Evolutionary conservation across 164 flowering plant species (phyloP), one percentile per base, ranked within the genome.

Genomic region (Tetrastigma voinierianum): DNA sequence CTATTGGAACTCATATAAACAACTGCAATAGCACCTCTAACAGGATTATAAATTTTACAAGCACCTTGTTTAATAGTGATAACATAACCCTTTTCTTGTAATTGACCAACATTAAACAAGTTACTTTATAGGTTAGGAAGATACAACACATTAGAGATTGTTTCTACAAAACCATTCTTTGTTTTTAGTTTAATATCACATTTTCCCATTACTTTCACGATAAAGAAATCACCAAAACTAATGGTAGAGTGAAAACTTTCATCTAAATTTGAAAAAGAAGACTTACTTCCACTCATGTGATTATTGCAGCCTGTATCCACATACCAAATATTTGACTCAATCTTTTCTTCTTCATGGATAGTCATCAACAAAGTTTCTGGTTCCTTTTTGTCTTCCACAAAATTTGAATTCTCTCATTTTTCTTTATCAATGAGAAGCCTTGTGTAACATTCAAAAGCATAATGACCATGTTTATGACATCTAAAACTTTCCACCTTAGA

Each of bases 401-500:
- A 70, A 51, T 70, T 64, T 6, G 69, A 64, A 14, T 49, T 46
- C 15, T 57, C 58, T 46, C 59, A 58, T 45, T 67, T 67, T 51
- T 51, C 49, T 51, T 57, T 57, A 16, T 54, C 67, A 5, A 43
- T 65, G 44, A 46, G 62, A 62, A 69, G 57, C 56, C 48, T 59
- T 3, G 40, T 25, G 6, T 25, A 25, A 25, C 40, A 25, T 25
- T 25, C 5, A 25, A 0, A 25, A 25, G 5, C 5, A 25, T 25
- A 25, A 48, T 11, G 1, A 1, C n/a, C 16, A 52, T 0, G 45
- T 51, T 73, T 49, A 40, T 53, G 72, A 57, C 76, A 71, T 46
- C 64, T 51, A 65, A 21, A 76, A 40, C 74, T 72, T 57, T 76
- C 55, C 53, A 76, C 57, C 67, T 67, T 71, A 16, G 78, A 72